Conservation (phyloP, 1,284 basidiomycete species). For the Cystobasidium pallidum region DNA sequence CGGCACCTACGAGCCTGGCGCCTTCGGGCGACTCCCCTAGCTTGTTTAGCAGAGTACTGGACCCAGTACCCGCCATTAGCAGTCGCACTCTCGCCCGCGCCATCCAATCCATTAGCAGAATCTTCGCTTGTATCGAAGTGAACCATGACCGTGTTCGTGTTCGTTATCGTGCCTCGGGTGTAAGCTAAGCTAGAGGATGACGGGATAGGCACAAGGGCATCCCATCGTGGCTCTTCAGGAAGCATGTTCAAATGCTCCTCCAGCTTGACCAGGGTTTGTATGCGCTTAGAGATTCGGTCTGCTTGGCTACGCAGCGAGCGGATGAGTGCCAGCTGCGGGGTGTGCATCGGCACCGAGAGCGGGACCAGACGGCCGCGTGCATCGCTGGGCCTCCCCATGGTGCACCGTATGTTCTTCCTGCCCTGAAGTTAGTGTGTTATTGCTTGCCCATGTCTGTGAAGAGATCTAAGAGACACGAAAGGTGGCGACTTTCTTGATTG, state of each 20-base stretch:
- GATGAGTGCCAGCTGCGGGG: conserved; percentile 27
- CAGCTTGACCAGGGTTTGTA: conserved; percentile 18
- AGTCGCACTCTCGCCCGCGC: background rate
- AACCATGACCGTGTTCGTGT: conserved; percentile 39
- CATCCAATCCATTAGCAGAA: background rate
- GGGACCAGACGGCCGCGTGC: conserved; percentile 17
- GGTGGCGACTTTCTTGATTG: conserved; percentile 1
- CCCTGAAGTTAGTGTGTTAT: background rate
- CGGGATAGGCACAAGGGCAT: conserved; percentile 27
- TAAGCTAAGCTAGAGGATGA: conserved; percentile 12
- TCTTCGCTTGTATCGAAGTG: conserved; percentile 3
- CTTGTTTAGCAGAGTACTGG: conserved; percentile 39
- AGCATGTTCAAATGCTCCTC: conserved; percentile 28
- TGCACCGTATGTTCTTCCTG: no score
- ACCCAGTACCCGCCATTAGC: conserved; percentile 29
- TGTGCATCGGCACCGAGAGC: conserved; percentile 31
- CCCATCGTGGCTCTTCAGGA: conserved; percentile 30
- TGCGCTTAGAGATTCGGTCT: conserved; percentile 9
- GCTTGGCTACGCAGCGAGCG: conserved; percentile 29
- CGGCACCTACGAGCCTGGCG: conserved; percentile 18
- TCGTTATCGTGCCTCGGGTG: conserved; percentile 11
- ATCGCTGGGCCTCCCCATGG: background rate
- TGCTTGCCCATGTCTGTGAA: background rate
- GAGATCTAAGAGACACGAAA: background rate
- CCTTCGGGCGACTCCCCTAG: conserved; percentile 25